These are phyloP conservation scores for Larix sibirica DNA, from an alignment of 83 land plant genomes.

Conservation along the genomic window DNA sequence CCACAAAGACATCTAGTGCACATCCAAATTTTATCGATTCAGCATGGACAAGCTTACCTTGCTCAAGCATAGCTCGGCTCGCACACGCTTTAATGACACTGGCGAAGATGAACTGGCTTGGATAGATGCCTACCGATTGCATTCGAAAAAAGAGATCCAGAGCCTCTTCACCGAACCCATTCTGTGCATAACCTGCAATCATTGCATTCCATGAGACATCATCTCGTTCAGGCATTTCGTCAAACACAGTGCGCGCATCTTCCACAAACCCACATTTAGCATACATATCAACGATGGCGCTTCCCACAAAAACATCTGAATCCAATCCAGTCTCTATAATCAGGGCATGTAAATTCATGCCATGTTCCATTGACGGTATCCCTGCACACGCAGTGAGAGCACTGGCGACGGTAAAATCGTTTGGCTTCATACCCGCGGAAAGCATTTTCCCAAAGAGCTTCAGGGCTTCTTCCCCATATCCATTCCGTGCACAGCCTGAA, in stretches of 20 bases:
- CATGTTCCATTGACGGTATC: conserved; percentile 10
- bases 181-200: conserved; percentile 56
- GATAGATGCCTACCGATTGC: conserved; percentile 31
- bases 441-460: conserved; percentile 1
- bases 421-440: conserved; percentile 27
- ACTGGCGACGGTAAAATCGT: conserved; percentile 28
- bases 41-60: conserved; percentile 52
- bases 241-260: conserved; percentile 22
- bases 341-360: conserved; percentile 19
- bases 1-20: conserved; percentile 51
- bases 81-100: conserved; percentile 63
- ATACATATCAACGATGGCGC: conserved; percentile 27
- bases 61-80: conserved; percentile 23
- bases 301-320: conserved; percentile 19
- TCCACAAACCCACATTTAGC: conserved; percentile 27
- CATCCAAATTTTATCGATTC: conserved; percentile 47
- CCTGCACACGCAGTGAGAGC: conserved; percentile 17
- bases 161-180: conserved; percentile 46
- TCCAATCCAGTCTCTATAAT: conserved; percentile 26
- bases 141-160: conserved; percentile 34
- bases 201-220: conserved; percentile 69
- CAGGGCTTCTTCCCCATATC: not conserved
- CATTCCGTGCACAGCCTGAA: not conserved
- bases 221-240: conserved; percentile 33
- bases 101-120: conserved; percentile 54